Percentiles rank a stretch among this genome's conserved stretches.
phyloP scores from a whole-genome alignment of 345 rosid genomes.

The Eucalyptus pauciflora region DNA sequence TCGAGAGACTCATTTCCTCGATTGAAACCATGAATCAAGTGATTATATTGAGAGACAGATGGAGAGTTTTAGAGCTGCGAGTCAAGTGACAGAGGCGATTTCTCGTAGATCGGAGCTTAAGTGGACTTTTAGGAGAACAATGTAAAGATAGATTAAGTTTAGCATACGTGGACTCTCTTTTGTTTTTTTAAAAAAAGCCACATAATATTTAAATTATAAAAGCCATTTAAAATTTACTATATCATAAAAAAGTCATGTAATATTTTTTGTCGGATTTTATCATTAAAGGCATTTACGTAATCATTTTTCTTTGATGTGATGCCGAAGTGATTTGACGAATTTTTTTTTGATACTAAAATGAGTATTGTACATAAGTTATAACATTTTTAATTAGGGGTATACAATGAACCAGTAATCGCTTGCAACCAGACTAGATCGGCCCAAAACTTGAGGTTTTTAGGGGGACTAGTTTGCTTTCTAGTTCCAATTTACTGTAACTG shows the following conservation, averaged over 20 bases:
- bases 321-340: not conserved
- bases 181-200: too few relatives aligned
- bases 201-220: too few relatives aligned
- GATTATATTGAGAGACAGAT: too few relatives aligned
- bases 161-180: not conserved
- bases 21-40: too few relatives aligned
- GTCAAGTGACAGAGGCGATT: not conserved
- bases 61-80: not conserved
- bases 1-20: too few relatives aligned
- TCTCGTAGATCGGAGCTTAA: not conserved
- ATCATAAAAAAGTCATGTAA: too few relatives aligned
- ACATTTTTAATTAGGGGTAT: too few relatives aligned
- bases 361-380: not conserved
- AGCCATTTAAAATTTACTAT: not conserved
- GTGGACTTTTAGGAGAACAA: too few relatives aligned
- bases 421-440: too few relatives aligned
- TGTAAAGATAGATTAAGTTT: not conserved
- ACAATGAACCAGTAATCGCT: rapidly evolving
- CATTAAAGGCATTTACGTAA: not conserved
- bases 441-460: rapidly evolving
- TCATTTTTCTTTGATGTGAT: not conserved
- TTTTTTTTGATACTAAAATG: too few relatives aligned
- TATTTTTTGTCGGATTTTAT: too few relatives aligned
- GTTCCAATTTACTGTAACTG: rapidly evolving
- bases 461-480: rapidly evolving